Conservation (phyloP, 139 green algal species). For the Spirogloea muscicola region DNA sequence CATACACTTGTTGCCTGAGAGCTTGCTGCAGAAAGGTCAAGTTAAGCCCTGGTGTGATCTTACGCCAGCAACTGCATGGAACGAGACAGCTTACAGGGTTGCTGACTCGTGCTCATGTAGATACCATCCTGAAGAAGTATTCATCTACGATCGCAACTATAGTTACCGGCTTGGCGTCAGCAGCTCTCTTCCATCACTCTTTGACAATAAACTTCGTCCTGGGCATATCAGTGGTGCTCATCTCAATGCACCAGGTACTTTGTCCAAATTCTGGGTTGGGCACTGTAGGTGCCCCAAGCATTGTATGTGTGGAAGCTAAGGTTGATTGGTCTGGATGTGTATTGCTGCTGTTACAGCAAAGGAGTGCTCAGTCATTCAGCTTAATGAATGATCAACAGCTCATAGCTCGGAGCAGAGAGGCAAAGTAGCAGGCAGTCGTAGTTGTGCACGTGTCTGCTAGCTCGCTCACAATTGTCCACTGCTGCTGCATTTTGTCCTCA, state of each 20-base stretch:
- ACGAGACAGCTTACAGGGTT: too few relatives aligned
- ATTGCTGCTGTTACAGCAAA: not conserved
- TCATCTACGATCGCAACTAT: slow-evolving; percentile 89
- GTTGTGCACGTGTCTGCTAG: not conserved
- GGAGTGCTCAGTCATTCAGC: not conserved
- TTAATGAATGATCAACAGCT: too few relatives aligned
- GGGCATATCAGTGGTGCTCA: slow-evolving; percentile 92
- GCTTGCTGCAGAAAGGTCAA: too few relatives aligned
- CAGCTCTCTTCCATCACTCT: slow-evolving; percentile 78
- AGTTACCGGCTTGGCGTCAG: slow-evolving; percentile 86
- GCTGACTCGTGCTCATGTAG: slow-evolving; percentile 62
- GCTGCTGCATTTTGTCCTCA: not conserved
- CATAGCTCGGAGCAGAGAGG: too few relatives aligned
- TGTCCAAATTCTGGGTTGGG: not conserved
- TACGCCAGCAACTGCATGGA: too few relatives aligned
- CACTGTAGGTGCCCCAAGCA: not conserved
- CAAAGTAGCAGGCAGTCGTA: not conserved
- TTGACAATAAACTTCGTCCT: slow-evolving; percentile 92
- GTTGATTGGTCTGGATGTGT: not conserved
- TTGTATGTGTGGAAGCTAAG: not conserved
- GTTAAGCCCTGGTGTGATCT: too few relatives aligned
- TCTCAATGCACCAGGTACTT: slow-evolving; percentile 92
- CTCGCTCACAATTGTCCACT: not conserved
- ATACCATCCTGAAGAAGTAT: slow-evolving; percentile 98
- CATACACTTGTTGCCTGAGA: too few relatives aligned